A percentile compares a stretch with the other conserved stretches of the same genome.
These are phyloP conservation scores for Zymoseptoria tritici DNA, from an alignment of 2,329 filamentous ascomycete species.

Conservation along the genomic window DNA sequence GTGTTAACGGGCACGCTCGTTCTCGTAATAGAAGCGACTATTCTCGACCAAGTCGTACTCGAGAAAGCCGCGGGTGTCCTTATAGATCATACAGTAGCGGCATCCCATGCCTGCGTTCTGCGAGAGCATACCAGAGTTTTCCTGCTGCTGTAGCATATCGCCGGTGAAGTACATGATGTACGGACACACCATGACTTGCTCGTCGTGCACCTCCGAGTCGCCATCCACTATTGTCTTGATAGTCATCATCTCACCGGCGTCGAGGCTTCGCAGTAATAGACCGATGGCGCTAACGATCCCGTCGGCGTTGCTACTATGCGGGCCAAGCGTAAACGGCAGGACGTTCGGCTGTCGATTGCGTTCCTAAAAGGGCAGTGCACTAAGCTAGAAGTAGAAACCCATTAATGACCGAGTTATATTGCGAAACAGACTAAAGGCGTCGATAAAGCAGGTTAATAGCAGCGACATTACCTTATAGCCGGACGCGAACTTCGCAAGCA, in stretches of 20 bases:
- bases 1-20: background rate
- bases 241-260: background rate
- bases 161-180: background rate
- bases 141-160: background rate
- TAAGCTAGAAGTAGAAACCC: background rate
- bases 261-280: background rate
- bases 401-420: background rate
- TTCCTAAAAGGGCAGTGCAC: background rate
- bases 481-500: background rate
- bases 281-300: no score
- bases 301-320: no score
- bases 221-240: no score
- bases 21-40: conserved; percentile 1
- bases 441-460: background rate
- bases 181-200: background rate
- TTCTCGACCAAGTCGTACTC: background rate
- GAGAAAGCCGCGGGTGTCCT: background rate
- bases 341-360: background rate
- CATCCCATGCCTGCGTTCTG: background rate
- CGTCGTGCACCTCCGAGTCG: background rate
- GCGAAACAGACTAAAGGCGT: background rate
- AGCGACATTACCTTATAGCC: background rate
- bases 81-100: background rate
- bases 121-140: background rate
- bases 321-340: no score